Percentiles rank a stretch among this genome's conserved stretches.
phyloP scores from a whole-genome alignment of 805 yeast genomes.

The Lipomyces chichibuensis region DNA sequence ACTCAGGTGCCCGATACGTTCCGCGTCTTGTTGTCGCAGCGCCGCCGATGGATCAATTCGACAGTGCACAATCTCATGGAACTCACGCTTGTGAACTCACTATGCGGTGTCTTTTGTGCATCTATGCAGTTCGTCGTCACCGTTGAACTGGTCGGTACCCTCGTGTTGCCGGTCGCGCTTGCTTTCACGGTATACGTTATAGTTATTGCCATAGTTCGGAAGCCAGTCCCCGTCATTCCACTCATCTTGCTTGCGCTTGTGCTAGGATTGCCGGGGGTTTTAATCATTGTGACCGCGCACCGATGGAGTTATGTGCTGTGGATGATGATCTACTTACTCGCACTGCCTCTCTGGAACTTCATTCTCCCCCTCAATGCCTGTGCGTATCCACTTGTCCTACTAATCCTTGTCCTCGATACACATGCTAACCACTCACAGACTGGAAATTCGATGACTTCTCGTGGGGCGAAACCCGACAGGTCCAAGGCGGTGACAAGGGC shows the following conservation, averaged over 20 bases:
- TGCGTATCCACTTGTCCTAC: slow-evolving; percentile 7
- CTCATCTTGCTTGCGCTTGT: slow-evolving; percentile 74
- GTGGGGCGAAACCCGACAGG: slow-evolving; percentile 94
- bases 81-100: slow-evolving; percentile 77
- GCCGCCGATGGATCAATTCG: slow-evolving; percentile 97
- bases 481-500: slow-evolving; percentile 66
- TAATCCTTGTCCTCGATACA: neutral
- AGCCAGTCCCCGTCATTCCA: slow-evolving; percentile 78
- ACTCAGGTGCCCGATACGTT: slow-evolving; percentile 85
- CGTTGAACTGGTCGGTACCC: slow-evolving; percentile 83
- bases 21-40: slow-evolving; percentile 79
- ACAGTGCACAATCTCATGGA: slow-evolving; percentile 94
- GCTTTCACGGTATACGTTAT: slow-evolving; percentile 80
- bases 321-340: slow-evolving; percentile 76
- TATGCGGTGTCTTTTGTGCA: slow-evolving; percentile 93
- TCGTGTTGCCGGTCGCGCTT: slow-evolving; percentile 87
- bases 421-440: slow-evolving; percentile 51
- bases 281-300: slow-evolving; percentile 80
- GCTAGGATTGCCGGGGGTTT: slow-evolving; percentile 81
- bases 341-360: slow-evolving; percentile 92
- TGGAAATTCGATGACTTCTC: slow-evolving; percentile 97
- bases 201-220: slow-evolving; percentile 67
- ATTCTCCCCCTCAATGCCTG: slow-evolving; percentile 69
- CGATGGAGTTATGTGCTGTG: slow-evolving; percentile 71
- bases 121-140: slow-evolving; percentile 92